A percentile compares a stretch with the other conserved stretches of the same genome.
phyloP scores from a whole-genome alignment of 78 protist genomes.

The Dictyostelium purpureum region DNA sequence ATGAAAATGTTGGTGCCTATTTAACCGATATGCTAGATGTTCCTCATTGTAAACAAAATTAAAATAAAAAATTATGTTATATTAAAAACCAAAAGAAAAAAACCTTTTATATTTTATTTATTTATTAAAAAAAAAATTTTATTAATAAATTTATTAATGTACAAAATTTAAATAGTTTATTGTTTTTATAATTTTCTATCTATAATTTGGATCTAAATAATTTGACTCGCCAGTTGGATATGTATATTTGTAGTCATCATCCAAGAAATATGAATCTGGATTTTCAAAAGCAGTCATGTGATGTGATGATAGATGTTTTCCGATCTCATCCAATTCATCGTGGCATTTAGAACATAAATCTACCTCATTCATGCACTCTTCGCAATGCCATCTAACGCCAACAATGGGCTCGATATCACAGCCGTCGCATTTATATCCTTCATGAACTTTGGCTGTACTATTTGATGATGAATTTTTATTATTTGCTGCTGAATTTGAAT shows the following conservation, averaged over 20 bases:
- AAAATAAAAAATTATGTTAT: no score
- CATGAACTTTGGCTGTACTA: background rate
- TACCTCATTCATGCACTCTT: slow-evolving; percentile 53
- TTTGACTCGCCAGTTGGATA: slow-evolving; percentile 35
- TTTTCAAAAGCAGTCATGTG: slow-evolving; percentile 20
- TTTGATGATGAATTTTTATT: background rate
- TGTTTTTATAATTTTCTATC: background rate
- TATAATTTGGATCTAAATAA: slow-evolving; percentile 62
- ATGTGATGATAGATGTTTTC: slow-evolving; percentile 33
- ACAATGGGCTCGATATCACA: slow-evolving; percentile 61
- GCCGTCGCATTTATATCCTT: slow-evolving; percentile 72
- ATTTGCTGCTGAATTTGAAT: background rate
- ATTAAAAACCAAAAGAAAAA: no score
- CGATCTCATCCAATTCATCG: slow-evolving; percentile 43
- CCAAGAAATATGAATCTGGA: slow-evolving; percentile 11
- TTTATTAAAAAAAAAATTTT: no score
- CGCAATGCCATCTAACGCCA: slow-evolving; percentile 61
- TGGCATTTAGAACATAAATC: slow-evolving; percentile 57
- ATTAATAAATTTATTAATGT: no score
- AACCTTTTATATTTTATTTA: no score
- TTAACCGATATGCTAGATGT: no score
- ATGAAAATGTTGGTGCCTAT: no score
- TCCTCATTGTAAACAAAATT: no score
- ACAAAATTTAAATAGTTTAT: background rate
- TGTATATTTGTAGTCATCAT: slow-evolving; percentile 47